Base-by-base conservation (phyloP, 1,284 basidiomycete genomes). In the Cryptococcus amylolentus region DNA sequence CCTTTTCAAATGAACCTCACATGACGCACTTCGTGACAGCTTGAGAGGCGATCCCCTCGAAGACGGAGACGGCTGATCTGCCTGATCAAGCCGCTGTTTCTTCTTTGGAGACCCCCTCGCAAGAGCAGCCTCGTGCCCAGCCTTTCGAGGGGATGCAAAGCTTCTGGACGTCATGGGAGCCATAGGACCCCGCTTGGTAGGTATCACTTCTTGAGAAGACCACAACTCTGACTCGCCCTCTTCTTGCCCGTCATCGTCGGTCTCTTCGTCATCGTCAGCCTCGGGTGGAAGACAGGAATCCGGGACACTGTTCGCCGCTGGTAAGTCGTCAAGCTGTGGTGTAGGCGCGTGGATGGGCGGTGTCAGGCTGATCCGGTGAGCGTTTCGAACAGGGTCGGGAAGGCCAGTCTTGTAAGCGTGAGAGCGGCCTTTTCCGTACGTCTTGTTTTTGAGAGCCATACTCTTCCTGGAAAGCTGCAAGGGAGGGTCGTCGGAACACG, bases 391-490 rank as follows among this genome's bases (percentile, higher is more conserved):
- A 7, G 56, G 59, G 23, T 57, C 52, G 23, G 56, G 53, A 20
- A 54, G 23, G 13, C 59, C 59, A 26, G 54, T 43, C 28, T 57
- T 57, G 40, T 43, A 61, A n/a, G 53, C 50, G 37, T 61, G 59
- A 26, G 56, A 50, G n/a, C 59, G 39, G 9, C 59, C 52, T 43
- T 53, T 57, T 3, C 55, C 52, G 31, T 61, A 61, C 2, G 49
- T 57, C 40, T 57, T 9, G 46, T 48, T 18, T 48, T 49, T 40
- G 38, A 14, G 9, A 35, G 31, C 31, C 31, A 10, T 8, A 35
- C 31, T 35, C 31, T 35, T 35, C 10, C 10, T 35, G 31, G 10
- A 8, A 8, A 10, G 31, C 10, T 10, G 31, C 7, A 35, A 10
- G 31, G 31, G 31, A 8, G 3, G 7, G 7, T 35, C 31, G 10